Conservation (phyloP, 345 rosid genomes). For the Lagerstroemia speciosa region DNA sequence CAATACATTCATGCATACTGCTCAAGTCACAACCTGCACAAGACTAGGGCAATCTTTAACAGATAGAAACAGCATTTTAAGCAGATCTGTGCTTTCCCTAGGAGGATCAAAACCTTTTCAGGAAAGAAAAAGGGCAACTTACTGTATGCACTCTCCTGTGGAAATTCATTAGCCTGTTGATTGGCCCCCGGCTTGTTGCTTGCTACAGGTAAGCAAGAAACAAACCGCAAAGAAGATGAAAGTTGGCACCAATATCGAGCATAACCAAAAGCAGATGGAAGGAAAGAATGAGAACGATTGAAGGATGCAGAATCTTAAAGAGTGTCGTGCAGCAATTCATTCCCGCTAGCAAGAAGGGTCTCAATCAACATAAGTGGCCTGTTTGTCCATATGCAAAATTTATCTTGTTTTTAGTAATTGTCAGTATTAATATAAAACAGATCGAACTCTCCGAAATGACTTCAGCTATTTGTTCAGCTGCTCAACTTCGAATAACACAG, state of each 20-base stretch:
- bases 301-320: slow-evolving; percentile 9
- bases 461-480: background rate
- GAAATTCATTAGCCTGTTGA: background rate
- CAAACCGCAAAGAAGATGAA: slow-evolving; percentile 17
- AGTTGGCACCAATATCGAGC: slow-evolving; percentile 9
- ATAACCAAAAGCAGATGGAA: slow-evolving; percentile 18
- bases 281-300: slow-evolving; percentile 21
- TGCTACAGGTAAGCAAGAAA: slow-evolving; percentile 33
- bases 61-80: background rate
- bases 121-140: no score
- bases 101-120: no score
- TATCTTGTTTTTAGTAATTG: background rate
- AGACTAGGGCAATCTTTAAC: background rate
- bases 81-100: no score
- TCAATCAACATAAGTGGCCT: background rate
- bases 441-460: background rate
- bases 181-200: background rate
- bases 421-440: background rate
- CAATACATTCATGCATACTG: background rate
- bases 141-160: background rate
- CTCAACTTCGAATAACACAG: background rate
- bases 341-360: background rate
- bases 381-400: background rate
- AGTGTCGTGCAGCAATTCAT: background rate
- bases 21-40: background rate